Evolutionary conservation across 345 rosid genomes (phyloP).

Genomic region (Noccaea caerulescens): DNA sequence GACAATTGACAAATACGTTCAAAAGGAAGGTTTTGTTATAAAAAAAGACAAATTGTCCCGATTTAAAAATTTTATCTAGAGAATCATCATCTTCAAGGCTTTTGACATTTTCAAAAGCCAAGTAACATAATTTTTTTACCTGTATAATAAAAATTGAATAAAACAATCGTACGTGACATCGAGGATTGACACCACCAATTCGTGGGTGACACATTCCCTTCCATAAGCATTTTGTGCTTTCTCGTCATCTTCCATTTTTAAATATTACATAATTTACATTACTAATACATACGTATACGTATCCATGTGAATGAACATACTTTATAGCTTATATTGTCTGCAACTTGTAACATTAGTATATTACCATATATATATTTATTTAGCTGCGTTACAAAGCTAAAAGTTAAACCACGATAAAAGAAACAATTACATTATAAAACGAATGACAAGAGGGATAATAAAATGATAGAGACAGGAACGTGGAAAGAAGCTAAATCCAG

Average conservation of each 20-base stretch:
- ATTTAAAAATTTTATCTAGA: background rate
- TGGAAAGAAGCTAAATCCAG: slow-evolving; percentile 38
- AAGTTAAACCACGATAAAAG: slow-evolving; percentile 15
- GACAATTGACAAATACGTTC: background rate
- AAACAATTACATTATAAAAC: slow-evolving; percentile 15
- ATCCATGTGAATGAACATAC: slow-evolving; percentile 6
- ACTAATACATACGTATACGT: slow-evolving; percentile 19
- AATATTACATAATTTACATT: background rate
- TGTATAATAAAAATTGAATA: slow-evolving; percentile 18
- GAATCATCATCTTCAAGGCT: slow-evolving; percentile 3
- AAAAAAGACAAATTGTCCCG: background rate
- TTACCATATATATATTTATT: background rate
- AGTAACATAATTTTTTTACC: slow-evolving; percentile 1
- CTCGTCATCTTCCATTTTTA: slow-evolving; percentile 40
- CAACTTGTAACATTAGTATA: slow-evolving; percentile 32
- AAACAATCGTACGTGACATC: slow-evolving; percentile 32
- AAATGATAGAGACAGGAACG: slow-evolving; percentile 29
- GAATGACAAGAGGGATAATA: slow-evolving; percentile 23
- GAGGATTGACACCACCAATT: slow-evolving; percentile 29
- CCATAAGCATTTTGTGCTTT: slow-evolving; percentile 40
- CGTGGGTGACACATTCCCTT: slow-evolving; percentile 48
- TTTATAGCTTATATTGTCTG: background rate
- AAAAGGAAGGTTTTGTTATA: background rate
- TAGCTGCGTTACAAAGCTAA: slow-evolving; percentile 13
- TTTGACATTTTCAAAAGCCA: slow-evolving; percentile 44